Base-by-base conservation (phyloP, 1,284 basidiomycete genomes). In the Sporisorium iseilematis-ciliati region DNA sequence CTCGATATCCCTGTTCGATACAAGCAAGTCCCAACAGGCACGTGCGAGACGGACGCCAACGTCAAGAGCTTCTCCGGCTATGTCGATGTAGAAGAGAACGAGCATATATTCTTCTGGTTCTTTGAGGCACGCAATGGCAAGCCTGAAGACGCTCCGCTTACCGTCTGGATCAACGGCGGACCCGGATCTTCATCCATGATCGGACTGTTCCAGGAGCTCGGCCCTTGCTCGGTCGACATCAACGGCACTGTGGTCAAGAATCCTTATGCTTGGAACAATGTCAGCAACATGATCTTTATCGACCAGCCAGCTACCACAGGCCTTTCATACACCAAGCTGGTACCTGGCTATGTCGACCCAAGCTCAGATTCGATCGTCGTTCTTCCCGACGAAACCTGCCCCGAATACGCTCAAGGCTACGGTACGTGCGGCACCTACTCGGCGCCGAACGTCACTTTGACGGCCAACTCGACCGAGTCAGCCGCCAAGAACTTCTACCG, bases 201-300 rank as follows among this genome's bases (percentile, higher is more conserved):
- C 45, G 91, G 91, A 16, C 86, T 91, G 18, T 88, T 91, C 78
- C 90, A 91, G 87, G 91, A 91, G 75, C 87, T 90, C 57, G 90
- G 90, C 2, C 90, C 91, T 4, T 91, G 91, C 81, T 87, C 88
- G 18, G 89, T 91, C 62, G 89, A 87, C 38, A 89, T 89, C 63
- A 89, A 90, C 65, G 89, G 88, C 63, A 87, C 84, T 1, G 85
- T 87, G 31, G 88, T 90, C 21, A 86, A 88, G 62, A 91, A 92
- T 77, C 89, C 89, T 0, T 88, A 86, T 76, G 89, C 90, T 0
- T 92, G 91, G 90, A 91, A 90, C 84, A 89, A 88, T 67, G 86
- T 89, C 49, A 88, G 89, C 7, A 90, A 91, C 80, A 88, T 90
- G 90, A 90, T 92, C 50, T 92, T 91, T 79, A 90, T 92, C 55